Evolutionary conservation across 345 rosid genomes (phyloP).

Genomic region (Eucalyptus curtisii): DNA sequence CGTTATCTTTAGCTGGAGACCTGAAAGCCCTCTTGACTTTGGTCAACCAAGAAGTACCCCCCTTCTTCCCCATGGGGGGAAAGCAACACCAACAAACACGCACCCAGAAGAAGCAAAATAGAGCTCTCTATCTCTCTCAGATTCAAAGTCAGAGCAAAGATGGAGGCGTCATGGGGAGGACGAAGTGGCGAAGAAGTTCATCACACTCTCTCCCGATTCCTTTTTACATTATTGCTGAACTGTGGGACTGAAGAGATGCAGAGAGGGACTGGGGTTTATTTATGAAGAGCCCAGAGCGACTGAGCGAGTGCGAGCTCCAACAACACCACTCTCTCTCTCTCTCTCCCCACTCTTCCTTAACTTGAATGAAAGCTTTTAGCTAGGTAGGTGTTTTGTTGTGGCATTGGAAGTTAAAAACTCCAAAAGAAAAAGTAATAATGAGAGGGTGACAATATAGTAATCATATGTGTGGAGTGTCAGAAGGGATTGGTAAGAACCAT

Average conservation of each 20-base stretch:
- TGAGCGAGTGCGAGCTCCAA: not conserved
- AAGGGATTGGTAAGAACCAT: not conserved
- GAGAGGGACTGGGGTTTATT: not conserved
- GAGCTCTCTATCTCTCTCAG: not conserved
- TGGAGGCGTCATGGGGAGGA: not conserved
- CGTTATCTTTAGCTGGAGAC: constrained; percentile 64
- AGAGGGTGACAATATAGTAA: not conserved
- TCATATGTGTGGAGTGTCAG: not conserved
- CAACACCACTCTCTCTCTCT: not conserved
- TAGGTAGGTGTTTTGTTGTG: not conserved
- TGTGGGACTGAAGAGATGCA: not conserved
- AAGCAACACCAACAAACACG: not conserved
- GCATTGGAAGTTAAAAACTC: not conserved
- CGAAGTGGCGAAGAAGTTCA: not conserved
- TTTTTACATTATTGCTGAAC: not conserved
- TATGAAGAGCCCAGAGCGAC: constrained; percentile 9
- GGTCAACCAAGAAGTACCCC: constrained; percentile 59
- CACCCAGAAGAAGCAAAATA: not conserved
- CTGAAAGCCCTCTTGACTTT: constrained; percentile 73
- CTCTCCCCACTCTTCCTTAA: not conserved
- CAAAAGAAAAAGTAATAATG: not conserved
- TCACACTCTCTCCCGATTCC: not conserved
- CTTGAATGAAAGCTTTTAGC: not conserved
- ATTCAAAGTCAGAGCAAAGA: not conserved
- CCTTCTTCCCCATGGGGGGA: constrained; percentile 52